Conservation (phyloP, 208 protist genomes). For the Plasmodiophora brassicae region DNA sequence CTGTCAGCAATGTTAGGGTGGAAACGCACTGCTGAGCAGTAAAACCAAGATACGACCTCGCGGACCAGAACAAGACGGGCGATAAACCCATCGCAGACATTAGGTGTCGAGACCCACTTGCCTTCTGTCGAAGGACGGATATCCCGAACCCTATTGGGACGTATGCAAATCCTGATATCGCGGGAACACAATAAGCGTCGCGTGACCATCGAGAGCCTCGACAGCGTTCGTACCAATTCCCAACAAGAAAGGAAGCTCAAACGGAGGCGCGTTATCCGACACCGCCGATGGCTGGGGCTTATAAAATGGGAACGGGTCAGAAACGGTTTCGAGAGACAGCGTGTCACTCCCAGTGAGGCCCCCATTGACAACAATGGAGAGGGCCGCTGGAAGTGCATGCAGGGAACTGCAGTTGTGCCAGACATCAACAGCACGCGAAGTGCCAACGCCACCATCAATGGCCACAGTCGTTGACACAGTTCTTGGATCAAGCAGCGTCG, state of each 20-base stretch:
- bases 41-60: too few species aligned
- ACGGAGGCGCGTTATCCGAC: neutral
- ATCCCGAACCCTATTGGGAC: neutral
- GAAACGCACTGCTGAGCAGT: too few species aligned
- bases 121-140: neutral
- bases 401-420: neutral
- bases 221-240: neutral
- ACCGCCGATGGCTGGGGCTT: neutral
- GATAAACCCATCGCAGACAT: neutral
- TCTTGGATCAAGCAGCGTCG: neutral
- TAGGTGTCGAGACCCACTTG: neutral
- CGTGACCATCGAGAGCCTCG: neutral
- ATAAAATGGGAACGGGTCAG: slow-evolving; percentile 6
- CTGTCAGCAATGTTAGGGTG: too few species aligned
- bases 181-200: neutral
- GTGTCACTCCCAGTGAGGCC: neutral
- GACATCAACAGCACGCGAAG: neutral
- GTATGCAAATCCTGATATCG: neutral
- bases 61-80: neutral
- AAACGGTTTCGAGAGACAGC: neutral
- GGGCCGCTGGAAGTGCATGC: neutral
- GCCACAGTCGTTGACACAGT: neutral
- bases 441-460: neutral
- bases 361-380: neutral
- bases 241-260: neutral